These are phyloP conservation scores for Yamadazyma nakazawae DNA, from an alignment of 805 yeast genomes.

Conservation along the genomic window DNA sequence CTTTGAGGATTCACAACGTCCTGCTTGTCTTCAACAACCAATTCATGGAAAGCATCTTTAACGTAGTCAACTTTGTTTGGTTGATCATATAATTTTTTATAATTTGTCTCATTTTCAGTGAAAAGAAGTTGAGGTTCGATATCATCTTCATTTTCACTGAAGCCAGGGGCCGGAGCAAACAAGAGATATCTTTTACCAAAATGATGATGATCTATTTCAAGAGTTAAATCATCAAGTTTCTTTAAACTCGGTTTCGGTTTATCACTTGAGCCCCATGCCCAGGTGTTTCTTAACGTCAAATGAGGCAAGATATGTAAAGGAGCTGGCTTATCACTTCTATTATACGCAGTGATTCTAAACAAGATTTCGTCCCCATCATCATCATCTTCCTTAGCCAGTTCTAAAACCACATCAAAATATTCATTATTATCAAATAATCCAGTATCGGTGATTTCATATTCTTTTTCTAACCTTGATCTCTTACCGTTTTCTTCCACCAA, in stretches of 20 bases:
- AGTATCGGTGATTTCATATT: slow-evolving; percentile 82
- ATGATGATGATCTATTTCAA: slow-evolving; percentile 63
- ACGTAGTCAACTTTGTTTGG: slow-evolving; percentile 55
- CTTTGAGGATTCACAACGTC: slow-evolving; percentile 66
- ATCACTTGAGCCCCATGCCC: slow-evolving; percentile 82
- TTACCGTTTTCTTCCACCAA: slow-evolving; percentile 64
- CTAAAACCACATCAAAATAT: slow-evolving; percentile 85
- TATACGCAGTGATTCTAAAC: slow-evolving; percentile 85
- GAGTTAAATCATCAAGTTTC: slow-evolving; percentile 39
- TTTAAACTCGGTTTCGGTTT: slow-evolving; percentile 47
- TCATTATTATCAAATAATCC: slow-evolving; percentile 67
- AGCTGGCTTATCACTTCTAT: slow-evolving; percentile 79
- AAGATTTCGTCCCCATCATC: slow-evolving; percentile 76
- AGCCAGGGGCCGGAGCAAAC: slow-evolving; percentile 84
- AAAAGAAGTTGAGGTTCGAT: slow-evolving; percentile 74
- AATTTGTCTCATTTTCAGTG: slow-evolving; percentile 88
- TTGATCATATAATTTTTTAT: slow-evolving; percentile 60
- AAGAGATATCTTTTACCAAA: slow-evolving; percentile 63
- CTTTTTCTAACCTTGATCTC: slow-evolving; percentile 64
- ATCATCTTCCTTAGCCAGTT: slow-evolving; percentile 83
- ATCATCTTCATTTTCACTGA: slow-evolving; percentile 54
- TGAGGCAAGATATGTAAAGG: slow-evolving; percentile 87
- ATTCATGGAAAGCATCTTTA: slow-evolving; percentile 91
- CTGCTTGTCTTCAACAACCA: slow-evolving; percentile 57
- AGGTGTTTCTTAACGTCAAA: slow-evolving; percentile 78